Evolutionary conservation across 257 asterid species (phyloP).

Genomic region (Solanum ossicruentum): DNA sequence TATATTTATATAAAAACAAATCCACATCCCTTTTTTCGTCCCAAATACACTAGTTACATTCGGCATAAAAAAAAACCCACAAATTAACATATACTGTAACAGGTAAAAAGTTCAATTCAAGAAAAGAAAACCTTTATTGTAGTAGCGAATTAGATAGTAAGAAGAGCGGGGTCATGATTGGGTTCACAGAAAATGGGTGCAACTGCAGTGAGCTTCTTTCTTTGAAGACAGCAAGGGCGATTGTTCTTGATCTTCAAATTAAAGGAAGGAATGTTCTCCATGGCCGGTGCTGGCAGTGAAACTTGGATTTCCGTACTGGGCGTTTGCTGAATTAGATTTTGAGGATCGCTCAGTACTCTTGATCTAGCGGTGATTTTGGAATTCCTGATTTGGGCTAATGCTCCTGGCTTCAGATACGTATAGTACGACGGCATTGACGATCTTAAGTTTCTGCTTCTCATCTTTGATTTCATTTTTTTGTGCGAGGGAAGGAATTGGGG

Average conservation of each 20-base stretch:
- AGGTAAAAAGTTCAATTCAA: background rate
- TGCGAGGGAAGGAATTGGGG: background rate
- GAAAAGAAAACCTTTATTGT: background rate
- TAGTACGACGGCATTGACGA: constrained; percentile 6
- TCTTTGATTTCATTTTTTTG: background rate
- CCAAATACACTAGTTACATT: background rate
- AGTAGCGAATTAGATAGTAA: background rate
- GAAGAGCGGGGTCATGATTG: background rate
- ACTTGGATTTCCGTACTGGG: constrained; percentile 3
- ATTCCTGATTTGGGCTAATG: constrained; percentile 44
- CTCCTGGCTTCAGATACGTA: constrained; percentile 57
- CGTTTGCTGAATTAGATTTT: constrained; percentile 24
- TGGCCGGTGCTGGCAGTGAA: constrained; percentile 6
- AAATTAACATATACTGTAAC: background rate
- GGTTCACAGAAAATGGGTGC: constrained; percentile 31
- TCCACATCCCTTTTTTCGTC: background rate
- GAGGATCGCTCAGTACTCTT: constrained; percentile 17
- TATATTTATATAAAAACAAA: background rate
- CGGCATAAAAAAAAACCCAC: background rate
- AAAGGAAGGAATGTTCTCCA: constrained; percentile 43
- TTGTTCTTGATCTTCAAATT: constrained; percentile 15
- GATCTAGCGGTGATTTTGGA: constrained; percentile 47
- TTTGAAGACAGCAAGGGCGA: constrained; percentile 34
- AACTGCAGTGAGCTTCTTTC: constrained; percentile 40
- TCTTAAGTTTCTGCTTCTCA: background rate